phyloP scores from a whole-genome alignment of 805 yeast genomes.

The Candida sanyiensis region DNA sequence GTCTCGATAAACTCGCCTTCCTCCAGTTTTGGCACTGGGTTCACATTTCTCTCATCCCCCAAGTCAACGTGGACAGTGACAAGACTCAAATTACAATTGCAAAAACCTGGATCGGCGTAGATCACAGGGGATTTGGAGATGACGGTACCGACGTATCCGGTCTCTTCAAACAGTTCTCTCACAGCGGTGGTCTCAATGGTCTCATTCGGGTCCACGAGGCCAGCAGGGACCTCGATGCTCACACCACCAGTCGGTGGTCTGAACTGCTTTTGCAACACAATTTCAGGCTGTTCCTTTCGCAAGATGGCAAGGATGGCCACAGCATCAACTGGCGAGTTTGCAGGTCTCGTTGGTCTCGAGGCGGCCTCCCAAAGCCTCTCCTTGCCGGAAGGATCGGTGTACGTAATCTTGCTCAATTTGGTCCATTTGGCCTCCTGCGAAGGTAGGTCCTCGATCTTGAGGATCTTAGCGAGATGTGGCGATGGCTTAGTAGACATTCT shows the following conservation, averaged over 20 bases:
- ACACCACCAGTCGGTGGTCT: constrained; percentile 89
- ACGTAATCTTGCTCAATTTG: constrained; percentile 57
- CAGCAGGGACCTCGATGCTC: constrained; percentile 93
- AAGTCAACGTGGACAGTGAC: constrained; percentile 78
- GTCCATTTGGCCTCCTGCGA: constrained; percentile 60
- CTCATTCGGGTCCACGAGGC: constrained; percentile 83
- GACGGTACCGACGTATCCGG: constrained; percentile 80
- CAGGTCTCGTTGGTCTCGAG: constrained; percentile 33
- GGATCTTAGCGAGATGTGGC: constrained; percentile 32
- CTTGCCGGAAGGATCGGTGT: constrained; percentile 66
- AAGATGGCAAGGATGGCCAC: constrained; percentile 83
- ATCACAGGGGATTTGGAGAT: constrained; percentile 40
- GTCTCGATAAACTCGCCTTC: constrained; percentile 91
- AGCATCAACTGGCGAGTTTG: constrained; percentile 61
- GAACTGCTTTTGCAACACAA: constrained; percentile 75
- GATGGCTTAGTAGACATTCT: constrained; percentile 26
- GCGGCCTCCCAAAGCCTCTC: constrained; percentile 89
- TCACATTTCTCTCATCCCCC: constrained; percentile 52
- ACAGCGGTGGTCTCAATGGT: constrained; percentile 72
- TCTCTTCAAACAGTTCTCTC: constrained; percentile 86
- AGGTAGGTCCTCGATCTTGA: constrained; percentile 26
- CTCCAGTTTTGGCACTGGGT: constrained; percentile 74
- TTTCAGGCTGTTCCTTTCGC: constrained; percentile 39
- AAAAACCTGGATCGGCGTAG: constrained; percentile 80
- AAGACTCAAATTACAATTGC: constrained; percentile 79